Percentiles rank a stretch among this genome's conserved stretches.
Conservation (phyloP, 2,329 filamentous ascomycete species). For the Capronia americana region DNA sequence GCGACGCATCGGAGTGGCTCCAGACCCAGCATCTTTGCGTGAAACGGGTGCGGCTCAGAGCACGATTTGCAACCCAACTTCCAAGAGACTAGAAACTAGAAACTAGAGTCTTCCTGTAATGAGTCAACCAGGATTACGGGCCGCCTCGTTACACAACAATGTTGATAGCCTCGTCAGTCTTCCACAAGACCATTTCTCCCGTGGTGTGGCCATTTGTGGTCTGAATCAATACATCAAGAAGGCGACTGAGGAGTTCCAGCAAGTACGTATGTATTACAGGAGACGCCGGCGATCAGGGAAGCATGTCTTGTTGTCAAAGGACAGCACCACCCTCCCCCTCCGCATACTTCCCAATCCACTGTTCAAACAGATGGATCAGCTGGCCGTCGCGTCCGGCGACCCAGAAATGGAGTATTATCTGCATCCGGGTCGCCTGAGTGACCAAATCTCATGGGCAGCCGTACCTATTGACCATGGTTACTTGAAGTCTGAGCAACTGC, state of each 20-base stretch:
- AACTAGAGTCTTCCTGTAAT: background rate
- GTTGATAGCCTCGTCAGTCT: constrained; percentile 12
- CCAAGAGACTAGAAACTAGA: background rate
- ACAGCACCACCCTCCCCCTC: background rate
- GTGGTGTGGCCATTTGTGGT: background rate
- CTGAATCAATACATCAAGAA: background rate
- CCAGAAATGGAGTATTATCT: constrained; percentile 8
- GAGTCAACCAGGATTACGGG: background rate
- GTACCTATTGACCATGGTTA: background rate
- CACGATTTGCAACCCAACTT: background rate
- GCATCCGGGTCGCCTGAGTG: background rate
- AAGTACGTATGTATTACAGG: background rate
- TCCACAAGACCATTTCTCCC: constrained; percentile 5
- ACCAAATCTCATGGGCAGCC: constrained; percentile 1
- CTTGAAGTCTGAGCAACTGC: constrained; percentile 8
- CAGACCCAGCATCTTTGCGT: background rate
- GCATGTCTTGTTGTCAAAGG: background rate
- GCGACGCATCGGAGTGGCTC: background rate
- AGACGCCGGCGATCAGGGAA: background rate
- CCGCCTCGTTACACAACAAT: background rate
- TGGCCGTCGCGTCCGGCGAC: background rate
- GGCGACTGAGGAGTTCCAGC: background rate
- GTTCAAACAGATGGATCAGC: background rate
- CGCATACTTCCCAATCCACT: background rate
- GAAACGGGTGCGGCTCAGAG: background rate